phyloP scores from a whole-genome alignment of 805 yeast species.

The Schwanniomyces sp. region DNA sequence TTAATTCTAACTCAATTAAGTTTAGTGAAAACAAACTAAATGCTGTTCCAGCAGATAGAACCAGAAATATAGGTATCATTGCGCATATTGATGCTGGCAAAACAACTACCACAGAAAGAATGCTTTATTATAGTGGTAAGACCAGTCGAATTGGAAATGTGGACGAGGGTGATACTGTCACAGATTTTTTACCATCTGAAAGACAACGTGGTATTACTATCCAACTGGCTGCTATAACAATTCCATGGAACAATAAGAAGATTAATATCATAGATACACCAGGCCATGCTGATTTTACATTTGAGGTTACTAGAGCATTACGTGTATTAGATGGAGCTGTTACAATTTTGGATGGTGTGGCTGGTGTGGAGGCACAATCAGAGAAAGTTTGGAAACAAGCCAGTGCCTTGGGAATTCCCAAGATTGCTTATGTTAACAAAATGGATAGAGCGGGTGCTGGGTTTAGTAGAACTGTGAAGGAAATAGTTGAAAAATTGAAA shows the following conservation, averaged over 20 bases:
- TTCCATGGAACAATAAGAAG: conserved; percentile 76
- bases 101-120: conserved; percentile 95
- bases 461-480: conserved; percentile 83
- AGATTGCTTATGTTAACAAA: conserved; percentile 80
- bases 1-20: background rate
- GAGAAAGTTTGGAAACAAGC: conserved; percentile 97
- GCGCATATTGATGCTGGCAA: conserved; percentile 99
- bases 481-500: conserved; percentile 70
- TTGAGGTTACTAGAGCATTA: conserved; percentile 87
- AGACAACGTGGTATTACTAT: conserved; percentile 93
- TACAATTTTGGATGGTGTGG: conserved; percentile 89
- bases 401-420: conserved; percentile 62
- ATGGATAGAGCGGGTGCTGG: conserved; percentile 98
- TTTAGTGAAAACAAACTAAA: conserved; percentile 14
- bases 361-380: conserved; percentile 98
- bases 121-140: conserved; percentile 86
- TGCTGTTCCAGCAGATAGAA: conserved; percentile 30
- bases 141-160: conserved; percentile 85
- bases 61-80: conserved; percentile 90
- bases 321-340: conserved; percentile 94
- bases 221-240: conserved; percentile 92
- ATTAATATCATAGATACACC: conserved; percentile 95
- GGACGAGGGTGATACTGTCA: conserved; percentile 95
- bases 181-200: conserved; percentile 89
- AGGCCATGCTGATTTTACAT: conserved; percentile 96